phyloP scores from a whole-genome alignment of 2,329 filamentous ascomycete genomes.

The Magnaporthiopsis rhizophila region DNA sequence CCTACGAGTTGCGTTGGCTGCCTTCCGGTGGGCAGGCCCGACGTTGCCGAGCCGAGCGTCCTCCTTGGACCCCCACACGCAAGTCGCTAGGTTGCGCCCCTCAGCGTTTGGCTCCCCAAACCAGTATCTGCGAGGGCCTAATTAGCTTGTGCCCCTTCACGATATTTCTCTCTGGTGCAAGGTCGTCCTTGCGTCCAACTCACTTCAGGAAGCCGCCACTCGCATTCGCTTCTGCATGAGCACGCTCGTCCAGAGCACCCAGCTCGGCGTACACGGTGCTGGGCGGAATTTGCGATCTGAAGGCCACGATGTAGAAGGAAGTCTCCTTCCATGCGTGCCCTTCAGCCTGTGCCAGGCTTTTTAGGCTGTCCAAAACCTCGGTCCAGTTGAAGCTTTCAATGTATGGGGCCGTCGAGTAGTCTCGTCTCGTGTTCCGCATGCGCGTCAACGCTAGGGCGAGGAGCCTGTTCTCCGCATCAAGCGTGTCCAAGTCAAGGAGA shows the following conservation, averaged over 20 bases:
- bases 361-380: conserved; percentile 51
- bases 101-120: conserved; percentile 67
- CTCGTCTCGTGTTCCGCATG: conserved; percentile 52
- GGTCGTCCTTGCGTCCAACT: conserved; percentile 17
- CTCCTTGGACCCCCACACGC: conserved; percentile 53
- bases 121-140: conserved; percentile 58
- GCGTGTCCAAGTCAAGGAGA: conserved; percentile 60
- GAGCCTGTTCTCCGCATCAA: conserved; percentile 58
- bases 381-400: conserved; percentile 69
- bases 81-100: conserved; percentile 75
- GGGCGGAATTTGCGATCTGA: conserved; percentile 64
- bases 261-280: conserved; percentile 61
- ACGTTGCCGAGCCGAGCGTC: conserved; percentile 52
- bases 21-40: conserved; percentile 55
- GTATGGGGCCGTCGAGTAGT: conserved; percentile 75
- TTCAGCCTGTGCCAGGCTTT: conserved; percentile 37
- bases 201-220: conserved; percentile 78
- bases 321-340: conserved; percentile 49
- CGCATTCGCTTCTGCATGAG: conserved; percentile 70
- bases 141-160: neutral
- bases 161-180: neutral
- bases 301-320: conserved; percentile 77
- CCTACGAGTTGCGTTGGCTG: conserved; percentile 54
- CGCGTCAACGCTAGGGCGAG: conserved; percentile 63
- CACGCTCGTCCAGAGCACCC: conserved; percentile 65